A percentile compares a stretch with the other conserved stretches of the same genome.
Evolutionary conservation across 441 rosid genomes (phyloP).

Genomic region (Mallotus repandus): DNA sequence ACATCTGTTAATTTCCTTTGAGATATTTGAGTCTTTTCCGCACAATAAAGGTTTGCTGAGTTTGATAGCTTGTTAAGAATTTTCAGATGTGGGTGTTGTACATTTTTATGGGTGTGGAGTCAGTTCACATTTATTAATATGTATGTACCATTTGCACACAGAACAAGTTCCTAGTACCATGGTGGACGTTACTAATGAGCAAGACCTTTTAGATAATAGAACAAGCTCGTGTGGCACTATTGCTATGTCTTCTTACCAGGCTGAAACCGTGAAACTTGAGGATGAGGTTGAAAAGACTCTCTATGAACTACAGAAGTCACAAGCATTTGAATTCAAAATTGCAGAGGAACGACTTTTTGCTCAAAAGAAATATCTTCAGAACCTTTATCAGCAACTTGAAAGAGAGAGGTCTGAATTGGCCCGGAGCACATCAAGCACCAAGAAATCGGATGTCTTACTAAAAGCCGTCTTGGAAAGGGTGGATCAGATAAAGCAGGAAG

Average conservation of each 20-base stretch:
- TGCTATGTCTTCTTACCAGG: conserved; percentile 39
- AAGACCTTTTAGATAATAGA: conserved; percentile 30
- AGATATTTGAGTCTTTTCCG: not conserved
- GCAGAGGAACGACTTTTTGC: conserved; percentile 63
- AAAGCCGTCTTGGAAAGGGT: conserved; percentile 41
- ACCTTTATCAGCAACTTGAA: conserved; percentile 61
- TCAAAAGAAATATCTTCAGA: conserved; percentile 56
- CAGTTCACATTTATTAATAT: not conserved
- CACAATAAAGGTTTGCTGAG: not conserved
- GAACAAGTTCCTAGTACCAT: conserved; percentile 29
- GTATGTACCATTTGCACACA: conserved; percentile 23
- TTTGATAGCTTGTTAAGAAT: not conserved
- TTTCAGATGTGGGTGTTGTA: not conserved
- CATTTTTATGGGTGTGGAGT: not conserved
- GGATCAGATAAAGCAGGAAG: conserved; percentile 60
- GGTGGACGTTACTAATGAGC: conserved; percentile 25
- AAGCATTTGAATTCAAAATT: conserved; percentile 57
- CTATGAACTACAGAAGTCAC: conserved; percentile 49
- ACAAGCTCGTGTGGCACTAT: conserved; percentile 19
- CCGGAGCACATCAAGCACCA: conserved; percentile 22
- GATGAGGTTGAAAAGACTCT: conserved; percentile 60
- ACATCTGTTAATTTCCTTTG: not conserved
- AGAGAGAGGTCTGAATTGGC: conserved; percentile 55
- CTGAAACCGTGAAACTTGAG: conserved; percentile 55
- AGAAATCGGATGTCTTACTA: conserved; percentile 30